phyloP scores from a whole-genome alignment of 2,329 filamentous ascomycete species.

The Corniculantispora saksenae region DNA sequence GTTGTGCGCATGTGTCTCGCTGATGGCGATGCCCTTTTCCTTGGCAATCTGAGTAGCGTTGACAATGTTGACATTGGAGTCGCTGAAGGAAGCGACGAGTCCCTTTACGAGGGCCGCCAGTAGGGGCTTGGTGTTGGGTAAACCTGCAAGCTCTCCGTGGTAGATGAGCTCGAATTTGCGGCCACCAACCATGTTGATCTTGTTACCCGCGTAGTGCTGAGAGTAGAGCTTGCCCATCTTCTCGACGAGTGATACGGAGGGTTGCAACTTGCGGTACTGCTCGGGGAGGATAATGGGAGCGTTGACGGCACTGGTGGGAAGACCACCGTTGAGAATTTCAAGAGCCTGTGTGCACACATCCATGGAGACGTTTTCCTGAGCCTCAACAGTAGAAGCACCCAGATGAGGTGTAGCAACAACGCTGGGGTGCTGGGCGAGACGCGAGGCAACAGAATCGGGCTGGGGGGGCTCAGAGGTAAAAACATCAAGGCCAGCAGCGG shows the following conservation, averaged over 20 bases:
- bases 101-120: conserved; percentile 80
- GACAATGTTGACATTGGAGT: conserved; percentile 76
- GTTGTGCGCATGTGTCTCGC: conserved; percentile 68
- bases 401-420: conserved; percentile 80
- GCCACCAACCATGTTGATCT: conserved; percentile 53
- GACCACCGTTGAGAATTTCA: conserved; percentile 68
- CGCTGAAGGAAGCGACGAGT: conserved; percentile 68
- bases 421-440: conserved; percentile 66
- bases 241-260: conserved; percentile 74
- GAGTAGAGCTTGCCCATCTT: conserved; percentile 79
- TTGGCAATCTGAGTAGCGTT: conserved; percentile 75
- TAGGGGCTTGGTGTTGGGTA: conserved; percentile 75
- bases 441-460: conserved; percentile 56
- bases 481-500: conserved; percentile 77
- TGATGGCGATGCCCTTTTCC: conserved; percentile 76
- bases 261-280: conserved; percentile 75
- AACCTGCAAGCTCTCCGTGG: conserved; percentile 69
- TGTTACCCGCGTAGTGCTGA: conserved; percentile 63
- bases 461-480: conserved; percentile 73
- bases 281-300: conserved; percentile 79
- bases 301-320: conserved; percentile 77
- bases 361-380: conserved; percentile 80
- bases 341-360: conserved; percentile 82
- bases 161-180: conserved; percentile 76
- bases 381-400: conserved; percentile 77